Evolutionary conservation across 2,329 filamentous ascomycete species (phyloP).

Genomic region (Fusarium sp.): DNA sequence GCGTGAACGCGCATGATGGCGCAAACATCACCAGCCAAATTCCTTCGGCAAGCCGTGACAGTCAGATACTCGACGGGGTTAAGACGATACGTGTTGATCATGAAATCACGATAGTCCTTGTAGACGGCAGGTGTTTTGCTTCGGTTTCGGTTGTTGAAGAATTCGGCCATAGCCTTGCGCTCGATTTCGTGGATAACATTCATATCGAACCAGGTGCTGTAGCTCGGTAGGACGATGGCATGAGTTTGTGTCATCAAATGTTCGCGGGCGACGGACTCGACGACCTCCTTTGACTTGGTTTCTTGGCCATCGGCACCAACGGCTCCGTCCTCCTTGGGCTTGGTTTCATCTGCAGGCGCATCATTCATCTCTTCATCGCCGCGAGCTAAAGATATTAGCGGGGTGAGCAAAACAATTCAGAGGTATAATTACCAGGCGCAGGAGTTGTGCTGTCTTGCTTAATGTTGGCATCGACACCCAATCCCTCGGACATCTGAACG

Average conservation of each 20-base stretch:
- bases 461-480: conserved; percentile 59
- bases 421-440: conserved; percentile 65
- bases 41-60: conserved; percentile 93
- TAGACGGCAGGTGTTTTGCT: conserved; percentile 98
- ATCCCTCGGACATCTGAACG: conserved; percentile 70
- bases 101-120: conserved; percentile 99
- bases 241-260: conserved; percentile 95
- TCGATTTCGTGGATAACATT: conserved; percentile 89
- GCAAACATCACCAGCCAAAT: conserved; percentile 96
- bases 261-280: conserved; percentile 88
- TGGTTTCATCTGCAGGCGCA: conserved; percentile 63
- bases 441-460: conserved; percentile 72
- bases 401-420: conserved; percentile 70
- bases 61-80: conserved; percentile 97
- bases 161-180: conserved; percentile 94
- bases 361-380: conserved; percentile 88
- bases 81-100: conserved; percentile 98
- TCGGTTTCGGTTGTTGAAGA: conserved; percentile 97
- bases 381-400: conserved; percentile 64
- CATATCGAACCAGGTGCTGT: conserved; percentile 99
- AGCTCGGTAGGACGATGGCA: conserved; percentile 95
- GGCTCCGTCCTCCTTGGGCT: conserved; percentile 60
- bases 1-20: conserved; percentile 99
- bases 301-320: conserved; percentile 64
- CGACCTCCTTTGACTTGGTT: conserved; percentile 79